A percentile compares a stretch with the other conserved stretches of the same genome.
Conservation (phyloP, 371 early-diverging fungal genomes). For the Mucor indicus region DNA sequence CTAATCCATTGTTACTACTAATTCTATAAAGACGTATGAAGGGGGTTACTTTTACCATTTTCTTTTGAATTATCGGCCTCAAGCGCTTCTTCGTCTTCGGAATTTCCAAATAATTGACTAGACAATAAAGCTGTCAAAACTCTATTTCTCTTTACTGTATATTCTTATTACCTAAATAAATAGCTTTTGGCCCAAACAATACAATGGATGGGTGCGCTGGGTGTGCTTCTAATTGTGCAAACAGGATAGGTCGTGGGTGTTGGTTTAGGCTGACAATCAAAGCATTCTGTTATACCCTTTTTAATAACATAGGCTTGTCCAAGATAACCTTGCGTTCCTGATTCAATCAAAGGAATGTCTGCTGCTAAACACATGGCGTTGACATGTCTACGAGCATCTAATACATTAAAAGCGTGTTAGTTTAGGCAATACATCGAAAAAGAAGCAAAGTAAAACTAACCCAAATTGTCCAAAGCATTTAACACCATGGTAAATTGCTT, state of each 20-base stretch:
- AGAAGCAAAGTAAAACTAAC: slow-evolving; percentile 32
- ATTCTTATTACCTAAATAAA: slow-evolving; percentile 59
- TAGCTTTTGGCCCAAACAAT: slow-evolving; percentile 99
- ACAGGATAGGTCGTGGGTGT: slow-evolving; percentile 90
- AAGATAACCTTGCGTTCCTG: slow-evolving; percentile 95
- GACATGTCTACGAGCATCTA: slow-evolving; percentile 93
- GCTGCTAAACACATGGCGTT: slow-evolving; percentile 95
- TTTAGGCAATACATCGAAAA: not conserved
- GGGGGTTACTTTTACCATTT: slow-evolving; percentile 48
- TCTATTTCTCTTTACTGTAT: not conserved
- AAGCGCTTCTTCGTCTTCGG: slow-evolving; percentile 60
- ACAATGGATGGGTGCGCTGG: slow-evolving; percentile 96
- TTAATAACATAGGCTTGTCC: slow-evolving; percentile 95
- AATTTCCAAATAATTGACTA: slow-evolving; percentile 83
- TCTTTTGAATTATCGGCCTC: slow-evolving; percentile 54
- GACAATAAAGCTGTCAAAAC: slow-evolving; percentile 9
- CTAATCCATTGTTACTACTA: slow-evolving; percentile 25
- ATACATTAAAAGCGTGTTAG: not conserved
- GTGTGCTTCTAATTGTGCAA: slow-evolving; percentile 98
- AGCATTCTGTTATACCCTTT: slow-evolving; percentile 87
- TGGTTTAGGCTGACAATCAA: slow-evolving; percentile 94
- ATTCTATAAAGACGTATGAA: not conserved
- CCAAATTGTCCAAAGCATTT: slow-evolving; percentile 98
- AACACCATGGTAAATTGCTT: slow-evolving; percentile 90
- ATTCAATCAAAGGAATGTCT: slow-evolving; percentile 90